Evolutionary conservation across 139 green algal species (phyloP).

Genomic region (Prasinococcaceae sp.): DNA sequence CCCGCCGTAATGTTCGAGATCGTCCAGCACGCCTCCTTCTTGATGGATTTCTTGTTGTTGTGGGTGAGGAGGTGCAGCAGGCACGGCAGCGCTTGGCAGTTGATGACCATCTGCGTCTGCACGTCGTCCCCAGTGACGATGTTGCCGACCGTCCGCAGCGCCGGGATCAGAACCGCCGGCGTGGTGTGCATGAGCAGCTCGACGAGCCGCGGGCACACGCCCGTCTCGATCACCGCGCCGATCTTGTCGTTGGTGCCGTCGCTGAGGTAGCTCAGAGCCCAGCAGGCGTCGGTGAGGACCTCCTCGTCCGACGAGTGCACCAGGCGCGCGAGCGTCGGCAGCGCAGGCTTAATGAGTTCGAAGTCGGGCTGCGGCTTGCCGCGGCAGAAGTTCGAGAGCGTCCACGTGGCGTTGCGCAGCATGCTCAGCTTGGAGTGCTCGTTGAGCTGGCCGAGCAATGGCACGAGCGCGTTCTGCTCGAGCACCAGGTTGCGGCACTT

Average conservation of each 20-base stretch:
- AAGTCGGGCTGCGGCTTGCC: conserved; percentile 87
- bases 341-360: conserved; percentile 60
- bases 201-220: conserved; percentile 77
- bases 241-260: conserved; percentile 99
- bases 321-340: conserved; percentile 79
- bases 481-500: conserved; percentile 93
- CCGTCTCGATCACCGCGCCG: conserved; percentile 85
- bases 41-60: conserved; percentile 97
- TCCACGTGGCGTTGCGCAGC: conserved; percentile 98
- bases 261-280: conserved; percentile 94
- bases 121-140: conserved; percentile 98
- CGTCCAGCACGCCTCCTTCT: conserved; percentile 99
- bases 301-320: conserved; percentile 90
- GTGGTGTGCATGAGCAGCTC: conserved; percentile 50
- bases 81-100: conserved; percentile 85
- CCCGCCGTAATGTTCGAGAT: conserved; percentile 99
- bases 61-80: conserved; percentile 78
- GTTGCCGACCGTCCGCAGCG: conserved; percentile 95
- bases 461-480: conserved; percentile 53
- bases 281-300: conserved; percentile 97
- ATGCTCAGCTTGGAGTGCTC: conserved; percentile 87
- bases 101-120: conserved; percentile 96
- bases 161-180: conserved; percentile 79
- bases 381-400: conserved; percentile 98
- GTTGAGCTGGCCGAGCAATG: conserved; percentile 83